Conservation (phyloP, 2,329 filamentous ascomycete genomes). For the Cercospora nicotianae region DNA sequence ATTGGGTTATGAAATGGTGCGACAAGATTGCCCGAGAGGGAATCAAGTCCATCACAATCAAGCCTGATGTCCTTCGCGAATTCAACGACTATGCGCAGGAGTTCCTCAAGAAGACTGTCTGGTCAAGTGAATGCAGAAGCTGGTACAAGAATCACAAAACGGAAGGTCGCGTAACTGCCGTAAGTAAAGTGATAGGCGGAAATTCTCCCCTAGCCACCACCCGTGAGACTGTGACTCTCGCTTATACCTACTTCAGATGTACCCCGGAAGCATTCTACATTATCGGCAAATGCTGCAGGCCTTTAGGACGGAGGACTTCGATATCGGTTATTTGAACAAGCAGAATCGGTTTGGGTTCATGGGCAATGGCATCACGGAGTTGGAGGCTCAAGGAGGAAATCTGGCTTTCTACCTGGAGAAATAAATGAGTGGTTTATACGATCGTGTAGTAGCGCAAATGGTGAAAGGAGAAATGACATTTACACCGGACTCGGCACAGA, state of each 20-base stretch:
- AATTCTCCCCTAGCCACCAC: too few species aligned
- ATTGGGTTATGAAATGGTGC: conserved; percentile 12
- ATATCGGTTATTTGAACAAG: conserved; percentile 14
- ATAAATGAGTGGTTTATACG: conserved; percentile 28
- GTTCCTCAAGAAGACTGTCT: conserved; percentile 53
- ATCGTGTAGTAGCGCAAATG: too few species aligned
- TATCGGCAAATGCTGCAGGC: conserved; percentile 18
- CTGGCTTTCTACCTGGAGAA: conserved; percentile 28
- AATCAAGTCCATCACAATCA: conserved; percentile 46
- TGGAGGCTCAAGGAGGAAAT: conserved; percentile 14
- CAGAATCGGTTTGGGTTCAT: conserved; percentile 19
- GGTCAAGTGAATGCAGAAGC: conserved; percentile 51
- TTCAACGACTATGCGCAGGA: conserved; percentile 51
- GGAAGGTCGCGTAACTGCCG: conserved; percentile 37
- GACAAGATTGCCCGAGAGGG: conserved; percentile 20
- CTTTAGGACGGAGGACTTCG: conserved; percentile 19
- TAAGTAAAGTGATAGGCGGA: background rate
- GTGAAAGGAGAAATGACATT: too few species aligned
- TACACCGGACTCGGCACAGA: background rate
- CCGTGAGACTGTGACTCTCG: too few species aligned
- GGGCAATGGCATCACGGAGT: conserved; percentile 18
- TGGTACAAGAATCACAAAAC: conserved; percentile 54
- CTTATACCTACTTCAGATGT: conserved; percentile 8
- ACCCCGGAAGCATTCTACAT: conserved; percentile 19
- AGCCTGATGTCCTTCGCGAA: conserved; percentile 47